Base-by-base conservation (phyloP, 2,329 filamentous ascomycete genomes). In the Teratosphaeria viscida region DNA sequence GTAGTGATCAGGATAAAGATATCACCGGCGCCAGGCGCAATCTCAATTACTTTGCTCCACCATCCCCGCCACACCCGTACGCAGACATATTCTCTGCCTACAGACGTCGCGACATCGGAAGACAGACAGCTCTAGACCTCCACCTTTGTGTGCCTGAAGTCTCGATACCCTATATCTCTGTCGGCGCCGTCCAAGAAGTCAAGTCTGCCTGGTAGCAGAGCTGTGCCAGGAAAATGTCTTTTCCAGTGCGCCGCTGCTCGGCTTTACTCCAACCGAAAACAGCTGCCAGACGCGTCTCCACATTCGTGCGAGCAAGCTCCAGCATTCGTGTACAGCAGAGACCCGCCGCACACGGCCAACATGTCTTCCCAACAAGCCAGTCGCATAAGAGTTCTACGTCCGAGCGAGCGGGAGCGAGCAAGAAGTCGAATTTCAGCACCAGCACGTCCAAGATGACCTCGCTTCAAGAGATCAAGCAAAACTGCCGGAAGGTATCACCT, bases 401-500 rank as follows among this genome's bases (percentile, higher is more conserved):
- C 8, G n/a, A 49, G 43, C 5, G 43, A 49, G n/a, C 23, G 43
- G 43, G 43, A 49, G 43, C 43, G 43, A 49, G 23, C 43, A 39
- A 39, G 58, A 49, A 6, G 32, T 53, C 62, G 23, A 52, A 27
- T 52, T 27, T 27, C 37, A 53, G 55, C 26, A 37, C 14, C 14
- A 59, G 53, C 56, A 62, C 58, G 37, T 27, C 19, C 60, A 29
- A 65, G 63, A 60, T 59, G 39, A 59, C 64, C 55, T 59, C 62
- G 52, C 54, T 69, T 27, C 57, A 60, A 35, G 65, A 72, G 16
- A 73, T 79, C 60, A 70, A 69, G 67, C 69, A 71, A 49, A 78
- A 78, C 67, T 79, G 77, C 71, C 72, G 76, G 52, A 79, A 79
- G 75, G 77, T 79, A 68, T 14, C 67, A 14, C 12, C 32, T 8